Base-by-base conservation (phyloP, 2,329 filamentous ascomycete species). In the Pseudocercospora fuligena region DNA sequence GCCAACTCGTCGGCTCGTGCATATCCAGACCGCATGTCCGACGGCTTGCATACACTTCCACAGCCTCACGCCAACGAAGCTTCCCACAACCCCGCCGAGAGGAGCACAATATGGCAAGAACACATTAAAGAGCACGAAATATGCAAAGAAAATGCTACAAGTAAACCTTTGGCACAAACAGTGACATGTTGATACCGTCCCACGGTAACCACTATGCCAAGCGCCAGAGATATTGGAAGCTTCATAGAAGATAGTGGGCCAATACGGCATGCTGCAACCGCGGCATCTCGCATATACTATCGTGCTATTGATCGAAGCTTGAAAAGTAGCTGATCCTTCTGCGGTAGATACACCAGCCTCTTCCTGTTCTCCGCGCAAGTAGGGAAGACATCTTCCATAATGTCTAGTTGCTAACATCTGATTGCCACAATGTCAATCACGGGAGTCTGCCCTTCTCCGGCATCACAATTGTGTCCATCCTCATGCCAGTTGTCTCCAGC, bases 1-100 rank as follows among this genome's bases (percentile, higher is more conserved):
- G 31, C 31, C 31, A 33, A 33, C 31, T 33, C 31, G 31, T 33
- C 31, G 31, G 31, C 31, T 33, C 11, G 31, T 33, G 31, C 31
- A 40, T 40, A 40, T 14, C 36, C 36, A 40, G 36, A 40, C 36
- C 36, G 36, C 36, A 40, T 40, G 36, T 40, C 36, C 36, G 46
- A 25, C 3, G 46, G 46, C 46, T 49, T 49, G 46, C 46, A 49
- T 49, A 49, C 23, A 25, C 46, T 49, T 49, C 23, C 46, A 25
- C 46, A 49, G 46, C 46, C 46, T 49, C 46, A 49, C 46, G 46
- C 46, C 46, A 25, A n/a, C 46, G 46, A 49, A 49, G 46, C 46
- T 49, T 25, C 46, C 19, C 9, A 49, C 19, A 19, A 25, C 46
- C 46, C 46, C 46, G 46, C 46, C 19, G 46, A 23, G 1, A 25